These are phyloP conservation scores for Herpotrichia juniperi DNA, from an alignment of 2,329 filamentous ascomycete species.

Conservation along the genomic window DNA sequence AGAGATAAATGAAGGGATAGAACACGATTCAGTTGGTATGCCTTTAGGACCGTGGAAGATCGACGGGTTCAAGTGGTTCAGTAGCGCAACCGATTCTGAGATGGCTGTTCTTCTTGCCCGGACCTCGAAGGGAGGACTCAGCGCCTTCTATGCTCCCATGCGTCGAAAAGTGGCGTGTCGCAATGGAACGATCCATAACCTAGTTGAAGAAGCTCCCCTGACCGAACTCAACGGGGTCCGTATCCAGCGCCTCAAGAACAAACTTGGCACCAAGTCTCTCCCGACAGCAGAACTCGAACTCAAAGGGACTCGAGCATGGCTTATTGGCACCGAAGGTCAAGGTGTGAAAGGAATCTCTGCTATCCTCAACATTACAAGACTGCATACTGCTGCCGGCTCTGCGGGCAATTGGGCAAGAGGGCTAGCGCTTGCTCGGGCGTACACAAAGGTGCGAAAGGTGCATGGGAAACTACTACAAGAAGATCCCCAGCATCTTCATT, in stretches of 20 bases:
- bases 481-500: slow-evolving; percentile 63
- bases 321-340: slow-evolving; percentile 69
- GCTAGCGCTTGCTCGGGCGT: slow-evolving; percentile 63
- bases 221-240: slow-evolving; percentile 68
- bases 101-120: slow-evolving; percentile 70
- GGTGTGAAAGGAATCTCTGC: slow-evolving; percentile 72
- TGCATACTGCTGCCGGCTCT: slow-evolving; percentile 62
- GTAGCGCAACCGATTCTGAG: slow-evolving; percentile 68
- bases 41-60: slow-evolving; percentile 65
- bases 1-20: slow-evolving; percentile 26
- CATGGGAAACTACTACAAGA: slow-evolving; percentile 55
- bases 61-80: slow-evolving; percentile 76
- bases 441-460: slow-evolving; percentile 62
- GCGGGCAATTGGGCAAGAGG: slow-evolving; percentile 62
- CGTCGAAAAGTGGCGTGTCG: slow-evolving; percentile 42
- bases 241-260: slow-evolving; percentile 74
- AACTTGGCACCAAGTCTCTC: slow-evolving; percentile 71
- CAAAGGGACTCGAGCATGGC: slow-evolving; percentile 50
- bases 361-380: slow-evolving; percentile 70
- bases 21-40: slow-evolving; percentile 34
- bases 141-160: slow-evolving; percentile 70
- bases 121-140: slow-evolving; percentile 60
- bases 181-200: slow-evolving; percentile 7
- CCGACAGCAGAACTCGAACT: slow-evolving; percentile 75
- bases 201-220: slow-evolving; percentile 18